Base-by-base conservation (phyloP, 2,329 filamentous ascomycete genomes). In the Aureobasidium sp. region DNA sequence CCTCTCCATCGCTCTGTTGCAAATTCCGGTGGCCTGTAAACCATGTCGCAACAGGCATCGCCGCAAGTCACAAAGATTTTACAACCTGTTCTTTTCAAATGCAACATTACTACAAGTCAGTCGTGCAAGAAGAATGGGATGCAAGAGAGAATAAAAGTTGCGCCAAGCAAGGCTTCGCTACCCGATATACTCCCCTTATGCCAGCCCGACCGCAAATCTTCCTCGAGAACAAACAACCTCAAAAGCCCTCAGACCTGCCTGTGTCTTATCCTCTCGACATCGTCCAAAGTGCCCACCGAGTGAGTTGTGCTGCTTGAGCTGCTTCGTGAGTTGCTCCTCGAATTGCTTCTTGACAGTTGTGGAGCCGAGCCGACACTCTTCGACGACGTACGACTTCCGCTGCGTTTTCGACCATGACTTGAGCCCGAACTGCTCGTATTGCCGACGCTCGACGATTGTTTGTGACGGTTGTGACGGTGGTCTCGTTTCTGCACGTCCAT, bases 401-500 rank as follows among this genome's bases (percentile, higher is more conserved):
- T 46, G 27, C 53, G 53, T 37, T 29, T 46, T 25, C 51, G 51
- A 17, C 10, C n/a, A 17, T 55, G 51, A 43, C 27, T 43, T 4
- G 37, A 23, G 25, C 50, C 29, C 31, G 31, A 35, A 35, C 29
- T 19, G 29, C 53, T 46, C 53, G 53, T 37, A 17, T 42, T 57
- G 53, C 53, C 53, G 31, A 46, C 53, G 42, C 53, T 57, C 35
- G 53, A 42, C 15, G 53, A 43, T 37, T 57, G 53, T 27, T 46
- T 62, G 61, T 63, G 38, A 59, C 35, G 49, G 3, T 40, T 27
- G 23, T 62, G 47, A 57, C 37, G 55, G 43, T 33, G 45, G 43
- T 42, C 38, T 46, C 53, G 42, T 37, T 57, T 57, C 53, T 57
- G 53, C 40, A 60, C 42, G n/a, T 40, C 37, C 60, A 17, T 25